phyloP scores from a whole-genome alignment of 441 rosid genomes.

The Gossypium davidsonii region DNA sequence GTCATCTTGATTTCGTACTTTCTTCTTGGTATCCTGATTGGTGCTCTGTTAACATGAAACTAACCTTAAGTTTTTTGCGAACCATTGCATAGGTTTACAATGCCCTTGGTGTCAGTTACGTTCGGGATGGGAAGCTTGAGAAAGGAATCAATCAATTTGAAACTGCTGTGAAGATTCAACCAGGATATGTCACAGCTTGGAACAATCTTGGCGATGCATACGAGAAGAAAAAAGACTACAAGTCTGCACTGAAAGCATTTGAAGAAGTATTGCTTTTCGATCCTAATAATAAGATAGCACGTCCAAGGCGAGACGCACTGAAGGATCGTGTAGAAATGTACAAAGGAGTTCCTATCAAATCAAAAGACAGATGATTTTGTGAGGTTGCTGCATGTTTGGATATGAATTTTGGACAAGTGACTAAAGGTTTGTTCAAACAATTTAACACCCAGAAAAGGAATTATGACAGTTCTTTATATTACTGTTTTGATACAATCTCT shows the following conservation, averaged over 20 bases:
- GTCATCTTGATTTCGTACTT: background rate
- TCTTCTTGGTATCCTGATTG: background rate
- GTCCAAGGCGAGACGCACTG: conserved; percentile 72
- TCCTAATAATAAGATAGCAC: conserved; percentile 81
- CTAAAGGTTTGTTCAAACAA: background rate
- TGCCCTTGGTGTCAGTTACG: conserved; percentile 73
- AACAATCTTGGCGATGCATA: conserved; percentile 97
- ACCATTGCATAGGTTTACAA: conserved; percentile 47
- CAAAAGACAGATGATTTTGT: conserved; percentile 53
- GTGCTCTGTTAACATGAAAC: background rate
- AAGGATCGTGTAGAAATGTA: conserved; percentile 68
- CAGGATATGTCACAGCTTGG: conserved; percentile 96
- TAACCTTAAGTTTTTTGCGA: background rate
- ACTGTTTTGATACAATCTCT: background rate
- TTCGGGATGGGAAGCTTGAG: conserved; percentile 72
- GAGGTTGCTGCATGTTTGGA: background rate
- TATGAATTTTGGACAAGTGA: background rate
- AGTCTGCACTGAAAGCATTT: conserved; percentile 75
- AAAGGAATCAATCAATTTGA: conserved; percentile 81
- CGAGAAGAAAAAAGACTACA: conserved; percentile 76
- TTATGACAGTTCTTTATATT: background rate
- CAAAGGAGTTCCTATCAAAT: conserved; percentile 70
- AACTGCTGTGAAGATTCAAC: conserved; percentile 81
- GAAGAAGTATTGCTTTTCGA: conserved; percentile 88
- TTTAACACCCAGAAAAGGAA: background rate